phyloP scores from a whole-genome alignment of 352 stramenopile species.

The Phytophthora sansomeana region DNA sequence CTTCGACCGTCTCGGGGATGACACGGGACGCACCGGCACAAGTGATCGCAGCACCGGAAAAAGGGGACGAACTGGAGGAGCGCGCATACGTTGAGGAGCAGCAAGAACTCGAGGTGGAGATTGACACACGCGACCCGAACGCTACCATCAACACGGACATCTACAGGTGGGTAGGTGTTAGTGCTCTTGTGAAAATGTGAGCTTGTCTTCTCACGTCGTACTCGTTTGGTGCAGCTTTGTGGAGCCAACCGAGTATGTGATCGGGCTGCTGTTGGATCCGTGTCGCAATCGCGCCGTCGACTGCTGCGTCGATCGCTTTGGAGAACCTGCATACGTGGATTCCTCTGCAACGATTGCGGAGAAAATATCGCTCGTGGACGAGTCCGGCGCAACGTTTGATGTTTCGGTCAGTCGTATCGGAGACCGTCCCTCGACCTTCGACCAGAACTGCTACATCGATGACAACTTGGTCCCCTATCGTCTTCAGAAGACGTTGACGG shows the following conservation, averaged over 20 bases:
- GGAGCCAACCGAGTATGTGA: slow-evolving; percentile 71
- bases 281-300: slow-evolving; percentile 61
- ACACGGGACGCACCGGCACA: slow-evolving; percentile 33
- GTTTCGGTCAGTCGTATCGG: slow-evolving; percentile 69
- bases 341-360: slow-evolving; percentile 38
- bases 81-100: slow-evolving; percentile 60
- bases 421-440: slow-evolving; percentile 73
- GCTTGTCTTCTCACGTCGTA: background rate
- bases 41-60: slow-evolving; percentile 74
- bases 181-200: background rate
- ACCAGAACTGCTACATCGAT: slow-evolving; percentile 80
- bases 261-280: slow-evolving; percentile 86
- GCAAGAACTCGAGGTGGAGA: slow-evolving; percentile 43
- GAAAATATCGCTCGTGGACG: slow-evolving; percentile 77
- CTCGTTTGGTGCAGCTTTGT: slow-evolving; percentile 46
- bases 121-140: slow-evolving; percentile 49
- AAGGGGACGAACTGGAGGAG: slow-evolving; percentile 71
- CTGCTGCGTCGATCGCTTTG: slow-evolving; percentile 85
- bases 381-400: slow-evolving; percentile 63
- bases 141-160: slow-evolving; percentile 66
- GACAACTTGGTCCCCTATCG: slow-evolving; percentile 54
- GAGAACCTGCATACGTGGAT: slow-evolving; percentile 65
- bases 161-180: no score
- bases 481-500: slow-evolving; percentile 62
- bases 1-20: slow-evolving; percentile 6